These are phyloP conservation scores for Neurospora sp. DNA, from an alignment of 495 filamentous ascomycete species.

Conservation along the genomic window DNA sequence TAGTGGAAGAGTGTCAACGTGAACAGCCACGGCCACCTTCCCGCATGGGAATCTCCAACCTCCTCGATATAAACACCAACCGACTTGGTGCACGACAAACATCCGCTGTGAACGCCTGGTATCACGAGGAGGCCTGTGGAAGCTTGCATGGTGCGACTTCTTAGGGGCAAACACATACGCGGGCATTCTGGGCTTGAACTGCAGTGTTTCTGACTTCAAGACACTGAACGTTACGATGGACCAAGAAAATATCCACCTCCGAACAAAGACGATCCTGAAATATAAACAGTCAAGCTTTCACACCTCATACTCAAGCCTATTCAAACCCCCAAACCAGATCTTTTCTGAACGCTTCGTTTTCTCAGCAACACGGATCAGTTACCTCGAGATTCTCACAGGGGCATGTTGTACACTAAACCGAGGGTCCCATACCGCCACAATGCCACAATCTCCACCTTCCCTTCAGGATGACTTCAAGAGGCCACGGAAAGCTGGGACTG, in stretches of 20 bases:
- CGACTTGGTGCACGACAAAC: background rate
- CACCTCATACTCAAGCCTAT: background rate
- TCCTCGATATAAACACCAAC: background rate
- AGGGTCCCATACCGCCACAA: background rate
- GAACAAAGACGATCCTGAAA: background rate
- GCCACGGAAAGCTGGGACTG: background rate
- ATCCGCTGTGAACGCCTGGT: background rate
- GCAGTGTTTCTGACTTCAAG: background rate
- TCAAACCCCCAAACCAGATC: background rate
- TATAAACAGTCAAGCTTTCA: background rate
- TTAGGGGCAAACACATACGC: background rate
- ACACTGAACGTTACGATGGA: background rate
- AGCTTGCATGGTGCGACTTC: background rate
- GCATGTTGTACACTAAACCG: background rate
- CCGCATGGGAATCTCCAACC: background rate
- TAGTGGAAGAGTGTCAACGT: background rate
- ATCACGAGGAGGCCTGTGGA: background rate
- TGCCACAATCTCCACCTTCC: background rate
- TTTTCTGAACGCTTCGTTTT: background rate
- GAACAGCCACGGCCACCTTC: background rate
- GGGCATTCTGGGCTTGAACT: background rate
- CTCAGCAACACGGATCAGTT: background rate
- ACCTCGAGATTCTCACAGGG: background rate
- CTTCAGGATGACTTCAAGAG: background rate
- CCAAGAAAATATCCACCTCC: background rate